Evolutionary conservation across 352 stramenopile genomes (phyloP).

Genomic region (Elongisporangium undulatum): DNA sequence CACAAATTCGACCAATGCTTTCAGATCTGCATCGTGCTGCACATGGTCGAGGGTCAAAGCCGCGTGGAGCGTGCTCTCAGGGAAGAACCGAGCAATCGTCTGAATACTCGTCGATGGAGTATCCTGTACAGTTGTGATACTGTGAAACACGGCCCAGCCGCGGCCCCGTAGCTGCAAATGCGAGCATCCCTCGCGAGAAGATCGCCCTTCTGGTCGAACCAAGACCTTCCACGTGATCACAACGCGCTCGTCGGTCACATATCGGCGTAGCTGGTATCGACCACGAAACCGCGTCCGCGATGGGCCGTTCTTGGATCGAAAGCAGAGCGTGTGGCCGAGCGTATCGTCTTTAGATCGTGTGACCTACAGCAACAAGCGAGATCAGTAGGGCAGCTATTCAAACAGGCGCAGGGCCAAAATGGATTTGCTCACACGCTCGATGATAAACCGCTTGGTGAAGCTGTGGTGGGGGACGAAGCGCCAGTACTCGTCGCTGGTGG

Average conservation of each 20-base stretch:
- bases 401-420: neutral
- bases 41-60: neutral
- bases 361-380: neutral
- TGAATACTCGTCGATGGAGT: neutral
- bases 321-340: neutral
- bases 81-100: neutral
- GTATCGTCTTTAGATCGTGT: neutral
- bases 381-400: neutral
- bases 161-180: neutral
- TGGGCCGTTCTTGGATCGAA: neutral
- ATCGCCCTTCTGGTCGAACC: neutral
- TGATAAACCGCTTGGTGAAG: neutral
- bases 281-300: neutral
- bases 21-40: neutral
- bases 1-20: neutral
- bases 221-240: neutral
- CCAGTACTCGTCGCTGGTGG: neutral
- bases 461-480: neutral
- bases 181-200: neutral
- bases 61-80: neutral
- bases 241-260: neutral
- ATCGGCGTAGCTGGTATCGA: neutral
- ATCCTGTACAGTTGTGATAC: neutral
- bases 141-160: neutral
- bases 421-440: neutral